These are phyloP conservation scores for Hondaea fermentalgiana DNA, from an alignment of 108 stramenopile genomes.

Conservation along the genomic window DNA sequence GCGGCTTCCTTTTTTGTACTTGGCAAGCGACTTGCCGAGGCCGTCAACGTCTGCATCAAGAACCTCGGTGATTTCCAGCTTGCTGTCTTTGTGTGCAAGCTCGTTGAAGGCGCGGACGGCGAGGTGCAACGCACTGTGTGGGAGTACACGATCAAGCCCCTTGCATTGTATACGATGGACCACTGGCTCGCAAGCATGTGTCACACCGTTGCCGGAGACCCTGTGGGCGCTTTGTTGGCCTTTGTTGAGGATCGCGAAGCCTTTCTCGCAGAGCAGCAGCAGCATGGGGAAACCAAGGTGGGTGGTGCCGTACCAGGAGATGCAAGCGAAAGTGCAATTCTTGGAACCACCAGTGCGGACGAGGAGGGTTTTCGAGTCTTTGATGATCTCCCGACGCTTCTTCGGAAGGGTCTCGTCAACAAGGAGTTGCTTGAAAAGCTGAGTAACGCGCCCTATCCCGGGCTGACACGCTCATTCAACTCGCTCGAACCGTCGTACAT, in stretches of 20 bases:
- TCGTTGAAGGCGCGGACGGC: neutral
- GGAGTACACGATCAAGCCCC: neutral
- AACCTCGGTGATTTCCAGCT: neutral
- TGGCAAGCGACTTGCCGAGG: neutral
- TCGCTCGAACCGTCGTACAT: slow-evolving; percentile 3
- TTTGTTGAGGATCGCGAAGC: neutral
- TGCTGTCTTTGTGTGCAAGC: neutral
- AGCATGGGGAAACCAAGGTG: neutral
- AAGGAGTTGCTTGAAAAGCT: neutral
- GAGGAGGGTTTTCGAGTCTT: neutral
- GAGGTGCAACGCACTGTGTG: neutral
- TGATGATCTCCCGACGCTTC: neutral
- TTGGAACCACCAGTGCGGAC: no score
- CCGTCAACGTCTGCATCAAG: slow-evolving; percentile 3
- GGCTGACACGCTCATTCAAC: neutral
- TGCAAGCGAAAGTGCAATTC: no score
- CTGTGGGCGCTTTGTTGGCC: neutral
- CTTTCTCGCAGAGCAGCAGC: neutral
- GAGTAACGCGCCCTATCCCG: neutral
- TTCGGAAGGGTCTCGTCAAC: neutral
- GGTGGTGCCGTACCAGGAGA: no score
- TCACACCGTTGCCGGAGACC: neutral
- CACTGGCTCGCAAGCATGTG: neutral
- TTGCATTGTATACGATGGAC: neutral
- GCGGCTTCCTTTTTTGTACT: neutral